A percentile compares a stretch with the other conserved stretches of the same genome.
Conservation (phyloP, 768 basidiomycete species). For the Pluteus cervinus region DNA sequence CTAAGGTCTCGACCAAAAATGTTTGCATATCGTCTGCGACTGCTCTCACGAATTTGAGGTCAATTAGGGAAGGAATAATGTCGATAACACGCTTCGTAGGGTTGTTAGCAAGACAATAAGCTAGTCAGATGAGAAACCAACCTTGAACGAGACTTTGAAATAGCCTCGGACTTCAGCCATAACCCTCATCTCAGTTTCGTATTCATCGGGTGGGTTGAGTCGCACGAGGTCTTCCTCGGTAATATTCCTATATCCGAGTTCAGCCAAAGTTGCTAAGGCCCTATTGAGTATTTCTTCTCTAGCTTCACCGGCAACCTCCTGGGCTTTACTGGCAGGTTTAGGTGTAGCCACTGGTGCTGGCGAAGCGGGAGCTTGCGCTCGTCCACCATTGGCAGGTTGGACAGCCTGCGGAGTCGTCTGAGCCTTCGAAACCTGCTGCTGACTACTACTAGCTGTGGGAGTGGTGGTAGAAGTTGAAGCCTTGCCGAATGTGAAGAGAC, state of each 20-base stretch:
- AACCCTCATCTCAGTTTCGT: slow-evolving; percentile 31
- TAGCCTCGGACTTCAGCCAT: slow-evolving; percentile 39
- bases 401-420: too few species aligned
- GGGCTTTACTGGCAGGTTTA: too few species aligned
- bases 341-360: not conserved
- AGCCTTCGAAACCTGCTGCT: too few species aligned
- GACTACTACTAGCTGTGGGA: too few species aligned
- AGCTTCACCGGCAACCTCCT: not conserved
- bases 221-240: slow-evolving; percentile 22
- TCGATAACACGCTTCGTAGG: slow-evolving; percentile 34
- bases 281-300: slow-evolving; percentile 3
- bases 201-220: slow-evolving; percentile 25
- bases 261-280: slow-evolving; percentile 20
- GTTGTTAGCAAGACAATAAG: not conserved
- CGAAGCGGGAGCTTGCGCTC: not conserved
- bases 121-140: slow-evolving; percentile 3
- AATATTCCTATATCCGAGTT: slow-evolving; percentile 19
- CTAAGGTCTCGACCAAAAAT: slow-evolving; percentile 25
- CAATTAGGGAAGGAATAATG: slow-evolving; percentile 25
- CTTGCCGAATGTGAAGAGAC: not conserved
- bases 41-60: slow-evolving; percentile 21
- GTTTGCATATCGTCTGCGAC: slow-evolving; percentile 21
- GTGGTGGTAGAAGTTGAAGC: not conserved
- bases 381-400: too few species aligned
- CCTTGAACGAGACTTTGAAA: slow-evolving; percentile 40